Evolutionary conservation across 768 basidiomycete species (phyloP).

Genomic region (Tricholoma sp.): DNA sequence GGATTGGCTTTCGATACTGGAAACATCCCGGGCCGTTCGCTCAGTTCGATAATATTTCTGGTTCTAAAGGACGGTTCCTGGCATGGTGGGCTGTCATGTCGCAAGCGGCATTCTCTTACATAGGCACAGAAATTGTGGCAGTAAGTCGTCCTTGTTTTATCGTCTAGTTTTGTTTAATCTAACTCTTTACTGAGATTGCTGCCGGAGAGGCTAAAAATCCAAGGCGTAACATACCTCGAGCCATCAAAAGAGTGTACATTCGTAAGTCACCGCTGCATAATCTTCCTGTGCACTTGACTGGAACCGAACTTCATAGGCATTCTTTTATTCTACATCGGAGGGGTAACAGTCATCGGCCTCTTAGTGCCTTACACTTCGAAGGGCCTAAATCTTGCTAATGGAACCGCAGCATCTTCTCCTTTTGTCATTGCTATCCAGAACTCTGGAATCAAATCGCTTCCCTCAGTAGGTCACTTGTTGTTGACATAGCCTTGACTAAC

Average conservation of each 20-base stretch:
- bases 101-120: conserved; percentile 89
- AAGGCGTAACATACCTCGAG: conserved; percentile 53
- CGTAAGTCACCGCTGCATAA: conserved; percentile 30
- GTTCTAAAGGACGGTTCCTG: conserved; percentile 70
- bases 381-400: conserved; percentile 44
- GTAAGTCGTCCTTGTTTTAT: conserved; percentile 35
- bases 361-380: conserved; percentile 71
- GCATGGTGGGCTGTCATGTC: conserved; percentile 57
- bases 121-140: conserved; percentile 93
- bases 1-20: conserved; percentile 77
- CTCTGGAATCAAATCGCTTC: conserved; percentile 84
- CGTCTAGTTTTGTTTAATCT: neutral
- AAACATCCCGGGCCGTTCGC: conserved; percentile 85
- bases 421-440: conserved; percentile 87
- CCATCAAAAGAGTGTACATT: conserved; percentile 69
- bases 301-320: conserved; percentile 50
- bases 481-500: neutral
- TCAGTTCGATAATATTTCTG: conserved; percentile 60
- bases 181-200: conserved; percentile 52
- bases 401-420: conserved; percentile 72
- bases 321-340: conserved; percentile 69
- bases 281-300: neutral
- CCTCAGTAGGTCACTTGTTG: conserved; percentile 48
- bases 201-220: conserved; percentile 93
- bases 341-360: conserved; percentile 75